These are phyloP conservation scores for Monosporascus ibericus DNA, from an alignment of 2,329 filamentous ascomycete species.

Conservation along the genomic window DNA sequence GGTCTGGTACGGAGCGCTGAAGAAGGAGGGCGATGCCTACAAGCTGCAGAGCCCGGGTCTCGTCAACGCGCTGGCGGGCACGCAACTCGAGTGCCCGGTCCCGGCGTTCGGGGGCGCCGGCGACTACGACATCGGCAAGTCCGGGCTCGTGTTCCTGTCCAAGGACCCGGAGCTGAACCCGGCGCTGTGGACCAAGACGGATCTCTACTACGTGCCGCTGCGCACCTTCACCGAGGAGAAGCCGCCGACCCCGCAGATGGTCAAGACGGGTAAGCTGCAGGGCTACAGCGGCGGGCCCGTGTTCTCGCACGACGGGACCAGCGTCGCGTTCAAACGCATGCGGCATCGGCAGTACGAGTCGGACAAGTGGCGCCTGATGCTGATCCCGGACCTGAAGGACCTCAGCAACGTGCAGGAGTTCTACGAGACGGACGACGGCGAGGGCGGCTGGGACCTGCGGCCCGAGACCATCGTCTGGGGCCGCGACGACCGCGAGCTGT, in stretches of 20 bases:
- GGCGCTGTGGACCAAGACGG: slow-evolving; percentile 73
- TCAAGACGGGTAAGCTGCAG: slow-evolving; percentile 50
- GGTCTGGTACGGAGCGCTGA: slow-evolving; percentile 36
- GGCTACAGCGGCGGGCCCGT: slow-evolving; percentile 62
- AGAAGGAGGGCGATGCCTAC: slow-evolving; percentile 33
- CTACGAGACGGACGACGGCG: slow-evolving; percentile 55
- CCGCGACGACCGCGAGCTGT: slow-evolving; percentile 55
- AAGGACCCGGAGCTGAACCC: slow-evolving; percentile 67
- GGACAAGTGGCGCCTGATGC: slow-evolving; percentile 65
- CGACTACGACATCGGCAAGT: slow-evolving; percentile 70
- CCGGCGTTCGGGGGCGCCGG: slow-evolving; percentile 71
- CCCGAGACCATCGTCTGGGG: slow-evolving; percentile 54
- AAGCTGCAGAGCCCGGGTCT: slow-evolving; percentile 39
- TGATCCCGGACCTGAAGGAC: slow-evolving; percentile 56
- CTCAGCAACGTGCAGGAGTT: slow-evolving; percentile 55
- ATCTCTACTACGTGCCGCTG: slow-evolving; percentile 69
- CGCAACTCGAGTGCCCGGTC: slow-evolving; percentile 59
- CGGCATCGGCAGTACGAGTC: slow-evolving; percentile 70
- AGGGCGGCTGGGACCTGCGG: slow-evolving; percentile 55
- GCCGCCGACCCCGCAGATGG: slow-evolving; percentile 44
- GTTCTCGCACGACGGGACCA: slow-evolving; percentile 68
- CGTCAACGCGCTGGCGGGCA: slow-evolving; percentile 58
- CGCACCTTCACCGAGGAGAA: slow-evolving; percentile 50
- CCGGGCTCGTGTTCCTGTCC: slow-evolving; percentile 66
- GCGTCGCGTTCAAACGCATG: slow-evolving; percentile 76